These are phyloP conservation scores for Alloteropsis angusta DNA, from an alignment of 202 grass and related monocot species.

Conservation along the genomic window DNA sequence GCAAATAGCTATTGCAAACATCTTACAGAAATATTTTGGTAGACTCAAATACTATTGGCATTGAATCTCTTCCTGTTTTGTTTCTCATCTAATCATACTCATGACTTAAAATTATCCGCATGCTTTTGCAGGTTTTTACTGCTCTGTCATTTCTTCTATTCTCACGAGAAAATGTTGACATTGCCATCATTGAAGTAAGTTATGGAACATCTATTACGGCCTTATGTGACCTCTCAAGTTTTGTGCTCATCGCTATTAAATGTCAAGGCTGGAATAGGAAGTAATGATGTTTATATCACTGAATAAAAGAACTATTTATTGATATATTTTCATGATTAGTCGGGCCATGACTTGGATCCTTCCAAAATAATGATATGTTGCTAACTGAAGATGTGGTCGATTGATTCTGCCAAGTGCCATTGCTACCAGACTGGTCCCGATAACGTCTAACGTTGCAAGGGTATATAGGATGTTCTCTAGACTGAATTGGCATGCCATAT, in stretches of 20 bases:
- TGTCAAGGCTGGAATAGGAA: neutral
- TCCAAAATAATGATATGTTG: neutral
- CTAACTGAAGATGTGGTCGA: too few relatives aligned
- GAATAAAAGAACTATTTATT: neutral
- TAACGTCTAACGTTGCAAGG: neutral
- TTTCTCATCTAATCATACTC: neutral
- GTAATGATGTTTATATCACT: neutral
- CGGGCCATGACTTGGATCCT: neutral
- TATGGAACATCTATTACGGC: neutral
- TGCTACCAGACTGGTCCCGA: neutral
- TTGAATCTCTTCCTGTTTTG: neutral
- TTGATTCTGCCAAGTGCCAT: neutral
- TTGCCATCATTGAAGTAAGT: conserved; percentile 89
- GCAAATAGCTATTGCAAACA: neutral
- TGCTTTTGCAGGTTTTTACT: conserved; percentile 67
- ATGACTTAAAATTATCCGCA: neutral
- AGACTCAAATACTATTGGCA: neutral
- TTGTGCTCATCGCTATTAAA: neutral
- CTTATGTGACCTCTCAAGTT: neutral
- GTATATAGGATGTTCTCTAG: neutral
- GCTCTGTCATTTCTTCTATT: conserved; percentile 77
- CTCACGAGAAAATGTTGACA: conserved; percentile 64
- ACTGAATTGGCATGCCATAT: neutral
- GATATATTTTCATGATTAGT: neutral
- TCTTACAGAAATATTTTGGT: neutral